Conservation (phyloP, 2,329 filamentous ascomycete species). For the Ophiocordyceps camponoti-leonardi region DNA sequence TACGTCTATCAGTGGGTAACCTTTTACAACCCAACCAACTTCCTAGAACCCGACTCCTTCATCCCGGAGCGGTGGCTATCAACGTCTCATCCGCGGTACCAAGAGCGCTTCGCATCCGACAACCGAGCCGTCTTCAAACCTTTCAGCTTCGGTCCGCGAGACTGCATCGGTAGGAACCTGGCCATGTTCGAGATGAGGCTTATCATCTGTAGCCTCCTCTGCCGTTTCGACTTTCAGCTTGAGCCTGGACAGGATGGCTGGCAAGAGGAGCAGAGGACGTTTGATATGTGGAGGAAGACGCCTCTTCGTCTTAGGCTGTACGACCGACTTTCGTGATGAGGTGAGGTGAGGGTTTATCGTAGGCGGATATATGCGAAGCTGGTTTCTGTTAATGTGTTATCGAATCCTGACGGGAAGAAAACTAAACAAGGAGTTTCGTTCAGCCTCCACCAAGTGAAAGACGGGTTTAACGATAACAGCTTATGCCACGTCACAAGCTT, state of each 20-base stretch:
- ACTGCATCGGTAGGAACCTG: constrained; percentile 23
- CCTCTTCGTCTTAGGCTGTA: too few relatives aligned
- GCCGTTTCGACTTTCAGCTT: constrained; percentile 24
- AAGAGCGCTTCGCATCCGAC: constrained; percentile 21
- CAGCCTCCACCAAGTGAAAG: too few relatives aligned
- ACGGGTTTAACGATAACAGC: too few relatives aligned
- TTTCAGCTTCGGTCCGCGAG: constrained; percentile 19
- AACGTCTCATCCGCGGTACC: constrained; percentile 10
- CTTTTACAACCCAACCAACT: constrained; percentile 24
- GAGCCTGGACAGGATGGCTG: neutral
- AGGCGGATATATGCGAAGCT: too few relatives aligned
- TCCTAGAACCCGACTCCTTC: constrained; percentile 24
- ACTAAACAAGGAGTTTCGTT: too few relatives aligned
- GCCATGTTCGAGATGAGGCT: constrained; percentile 30
- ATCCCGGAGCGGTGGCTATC: constrained; percentile 28
- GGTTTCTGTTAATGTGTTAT: too few relatives aligned
- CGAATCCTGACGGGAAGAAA: too few relatives aligned
- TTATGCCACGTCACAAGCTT: too few relatives aligned
- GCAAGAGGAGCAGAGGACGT: neutral
- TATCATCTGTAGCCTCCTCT: constrained; percentile 25
- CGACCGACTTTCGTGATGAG: too few relatives aligned
- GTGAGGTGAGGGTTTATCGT: too few relatives aligned
- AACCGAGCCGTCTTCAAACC: constrained; percentile 17
- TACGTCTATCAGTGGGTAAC: constrained; percentile 25
- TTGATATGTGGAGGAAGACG: too few relatives aligned